Evolutionary conservation across 192 early-diverging fungal species (phyloP), one percentile per base, ranked within the genome.

Genomic region (Coemansia sp.): DNA sequence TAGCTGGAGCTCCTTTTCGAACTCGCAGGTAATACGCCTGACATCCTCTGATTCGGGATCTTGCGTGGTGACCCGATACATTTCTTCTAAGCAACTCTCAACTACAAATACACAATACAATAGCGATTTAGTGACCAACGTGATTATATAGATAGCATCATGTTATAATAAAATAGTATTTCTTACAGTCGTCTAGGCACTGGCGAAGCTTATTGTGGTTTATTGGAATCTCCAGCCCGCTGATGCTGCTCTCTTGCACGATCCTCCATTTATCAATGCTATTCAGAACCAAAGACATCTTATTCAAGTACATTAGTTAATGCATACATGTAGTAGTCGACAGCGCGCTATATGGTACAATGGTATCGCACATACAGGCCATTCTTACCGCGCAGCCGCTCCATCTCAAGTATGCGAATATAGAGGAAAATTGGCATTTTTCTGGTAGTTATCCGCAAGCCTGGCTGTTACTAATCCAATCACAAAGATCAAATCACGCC

Each of bases 1-100:
- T 71, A 80, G 54, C 24, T 80, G 77, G 7, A 68, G 32, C 24
- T 80, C 77, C 50, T 57, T 74, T 49, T 80, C 77, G 54, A 74
- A 74, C 9, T 61, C 54, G 21, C 23, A 53, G 14, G 53, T 50
- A 49, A 41, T 59, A 12, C 34, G 24, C 4, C 24, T 32, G 4
- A 32, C 10, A 6, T 31, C 31, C 30, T 56, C 22, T 21, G 27
- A 34, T 32, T 28, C 22, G 31, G 19, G 25, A 19, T n/a, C 54
- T 49, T 22, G 53, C 50, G 54, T 10, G 0, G 4, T 7, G 18
- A 19, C 2, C 9, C 21, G 22, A 59, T 76, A 76, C 63, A 69
- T 69, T 8, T 65, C 38, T 22, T 66, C 59, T 41, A 69, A 24
- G 52, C 66, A 74, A 18, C 23, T 48, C 14, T 74, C 67, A 31